These are phyloP conservation scores for Exophiala mesophila DNA, from an alignment of 2,329 filamentous ascomycete genomes.

Conservation along the genomic window DNA sequence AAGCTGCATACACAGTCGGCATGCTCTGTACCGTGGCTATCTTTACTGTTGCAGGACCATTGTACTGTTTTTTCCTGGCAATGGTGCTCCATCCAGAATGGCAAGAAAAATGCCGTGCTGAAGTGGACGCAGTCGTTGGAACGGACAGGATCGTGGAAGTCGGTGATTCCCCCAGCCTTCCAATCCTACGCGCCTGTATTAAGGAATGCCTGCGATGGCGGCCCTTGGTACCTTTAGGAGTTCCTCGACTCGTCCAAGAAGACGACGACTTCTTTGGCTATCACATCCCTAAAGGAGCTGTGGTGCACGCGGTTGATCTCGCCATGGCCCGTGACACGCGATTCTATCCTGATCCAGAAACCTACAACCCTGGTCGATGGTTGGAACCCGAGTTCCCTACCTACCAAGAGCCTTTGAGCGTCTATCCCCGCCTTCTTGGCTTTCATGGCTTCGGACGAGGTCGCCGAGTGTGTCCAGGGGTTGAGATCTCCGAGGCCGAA, in stretches of 20 bases:
- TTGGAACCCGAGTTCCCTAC: slow-evolving; percentile 29
- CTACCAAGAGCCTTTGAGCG: slow-evolving; percentile 30
- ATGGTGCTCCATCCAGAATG: slow-evolving; percentile 49
- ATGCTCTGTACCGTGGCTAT: slow-evolving; percentile 27
- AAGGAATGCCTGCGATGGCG: slow-evolving; percentile 46
- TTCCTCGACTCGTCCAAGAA: slow-evolving; percentile 49
- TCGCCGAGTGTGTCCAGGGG: slow-evolving; percentile 29
- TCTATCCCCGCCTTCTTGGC: slow-evolving; percentile 28
- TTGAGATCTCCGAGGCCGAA: slow-evolving; percentile 27
- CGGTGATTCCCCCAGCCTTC: slow-evolving; percentile 35
- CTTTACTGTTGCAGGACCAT: slow-evolving; percentile 27
- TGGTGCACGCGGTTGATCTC: slow-evolving; percentile 42
- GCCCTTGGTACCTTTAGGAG: slow-evolving; percentile 46
- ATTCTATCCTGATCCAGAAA: slow-evolving; percentile 30
- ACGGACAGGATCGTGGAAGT: slow-evolving; percentile 41
- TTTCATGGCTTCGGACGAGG: slow-evolving; percentile 29
- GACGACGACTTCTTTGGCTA: slow-evolving; percentile 48
- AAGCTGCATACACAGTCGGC: slow-evolving; percentile 27
- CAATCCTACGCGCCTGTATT: slow-evolving; percentile 37
- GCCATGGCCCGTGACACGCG: slow-evolving; percentile 28
- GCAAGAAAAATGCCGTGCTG: slow-evolving; percentile 43
- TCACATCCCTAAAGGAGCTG: slow-evolving; percentile 46
- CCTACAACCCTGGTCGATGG: slow-evolving; percentile 29
- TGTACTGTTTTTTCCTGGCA: slow-evolving; percentile 32
- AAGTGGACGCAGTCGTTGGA: slow-evolving; percentile 42